phyloP scores from a whole-genome alignment of 805 yeast genomes.

The Wickerhamiella dianesei region DNA sequence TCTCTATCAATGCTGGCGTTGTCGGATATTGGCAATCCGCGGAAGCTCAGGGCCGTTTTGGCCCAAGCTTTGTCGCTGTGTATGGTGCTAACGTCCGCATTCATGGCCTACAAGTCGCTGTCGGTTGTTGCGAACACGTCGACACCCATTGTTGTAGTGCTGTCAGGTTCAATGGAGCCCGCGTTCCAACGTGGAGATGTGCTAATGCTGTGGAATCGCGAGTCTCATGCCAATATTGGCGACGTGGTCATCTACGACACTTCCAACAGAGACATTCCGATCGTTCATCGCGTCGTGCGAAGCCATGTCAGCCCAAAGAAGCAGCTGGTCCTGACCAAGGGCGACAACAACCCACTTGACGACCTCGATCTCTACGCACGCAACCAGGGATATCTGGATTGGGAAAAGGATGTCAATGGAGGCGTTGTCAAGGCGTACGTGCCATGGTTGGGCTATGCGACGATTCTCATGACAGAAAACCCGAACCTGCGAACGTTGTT shows the following conservation, averaged over 20 bases:
- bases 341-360: slow-evolving; percentile 89
- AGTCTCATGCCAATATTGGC: slow-evolving; percentile 55
- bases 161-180: slow-evolving; percentile 98
- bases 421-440: slow-evolving; percentile 75
- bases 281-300: slow-evolving; percentile 86
- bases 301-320: slow-evolving; percentile 46
- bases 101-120: slow-evolving; percentile 79
- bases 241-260: slow-evolving; percentile 90
- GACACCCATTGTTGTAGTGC: slow-evolving; percentile 90
- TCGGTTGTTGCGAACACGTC: slow-evolving; percentile 66
- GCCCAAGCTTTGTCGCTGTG: slow-evolving; percentile 58
- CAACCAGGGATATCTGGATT: slow-evolving; percentile 61
- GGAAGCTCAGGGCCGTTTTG: slow-evolving; percentile 16
- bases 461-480: slow-evolving; percentile 83
- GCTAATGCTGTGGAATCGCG: slow-evolving; percentile 80
- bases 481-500: slow-evolving; percentile 66
- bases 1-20: neutral
- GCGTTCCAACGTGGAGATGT: slow-evolving; percentile 98
- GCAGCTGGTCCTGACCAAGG: slow-evolving; percentile 79
- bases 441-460: slow-evolving; percentile 80
- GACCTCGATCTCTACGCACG: slow-evolving; percentile 76
- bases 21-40: slow-evolving; percentile 8
- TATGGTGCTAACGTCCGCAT: slow-evolving; percentile 76
- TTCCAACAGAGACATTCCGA: slow-evolving; percentile 71
- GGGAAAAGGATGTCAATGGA: slow-evolving; percentile 69